phyloP scores from a whole-genome alignment of 176 grass and related monocot genomes.

The Oryza coarctata region DNA sequence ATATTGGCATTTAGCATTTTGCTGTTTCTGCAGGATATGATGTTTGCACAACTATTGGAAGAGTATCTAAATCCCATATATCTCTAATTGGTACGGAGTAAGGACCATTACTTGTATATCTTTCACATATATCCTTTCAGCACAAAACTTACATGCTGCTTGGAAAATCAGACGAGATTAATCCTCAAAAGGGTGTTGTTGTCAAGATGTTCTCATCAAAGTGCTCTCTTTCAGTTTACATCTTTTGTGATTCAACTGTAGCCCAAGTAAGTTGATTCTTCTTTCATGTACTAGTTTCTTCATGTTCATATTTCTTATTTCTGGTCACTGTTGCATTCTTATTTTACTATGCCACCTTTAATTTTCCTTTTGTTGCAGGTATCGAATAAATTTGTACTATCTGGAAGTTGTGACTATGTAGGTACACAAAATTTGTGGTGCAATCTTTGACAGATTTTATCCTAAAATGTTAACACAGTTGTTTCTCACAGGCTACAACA shows the following conservation, averaged over 20 bases:
- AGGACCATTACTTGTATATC: not conserved
- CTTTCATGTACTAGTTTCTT: conserved; percentile 22
- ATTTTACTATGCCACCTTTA: not conserved
- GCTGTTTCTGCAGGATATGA: conserved; percentile 64
- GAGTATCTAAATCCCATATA: conserved; percentile 44
- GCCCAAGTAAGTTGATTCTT: conserved; percentile 58
- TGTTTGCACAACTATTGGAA: conserved; percentile 77
- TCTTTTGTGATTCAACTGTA: conserved; percentile 69
- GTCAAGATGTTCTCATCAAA: conserved; percentile 73
- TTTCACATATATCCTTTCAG: conserved; percentile 15
- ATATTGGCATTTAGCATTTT: conserved; percentile 18
- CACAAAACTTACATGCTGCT: conserved; percentile 3
- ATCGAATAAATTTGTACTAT: conserved; percentile 51
- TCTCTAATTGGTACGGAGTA: conserved; percentile 83
- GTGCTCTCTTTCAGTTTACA: conserved; percentile 78
- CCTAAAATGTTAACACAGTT: conserved; percentile 27
- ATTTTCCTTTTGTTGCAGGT: conserved; percentile 38
- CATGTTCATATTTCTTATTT: conserved; percentile 25
- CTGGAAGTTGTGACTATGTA: conserved; percentile 88
- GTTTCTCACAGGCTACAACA: conserved; percentile 51
- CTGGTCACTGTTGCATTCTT: not conserved
- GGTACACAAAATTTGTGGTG: conserved; percentile 20
- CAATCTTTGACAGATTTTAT: conserved; percentile 15
- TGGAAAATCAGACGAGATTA: conserved; percentile 56
- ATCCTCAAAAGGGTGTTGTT: conserved; percentile 76